Evolutionary conservation across 78 protist genomes (phyloP), one percentile per base, ranked within the genome.

Genomic region (Capsaspora owczarzaki): DNA sequence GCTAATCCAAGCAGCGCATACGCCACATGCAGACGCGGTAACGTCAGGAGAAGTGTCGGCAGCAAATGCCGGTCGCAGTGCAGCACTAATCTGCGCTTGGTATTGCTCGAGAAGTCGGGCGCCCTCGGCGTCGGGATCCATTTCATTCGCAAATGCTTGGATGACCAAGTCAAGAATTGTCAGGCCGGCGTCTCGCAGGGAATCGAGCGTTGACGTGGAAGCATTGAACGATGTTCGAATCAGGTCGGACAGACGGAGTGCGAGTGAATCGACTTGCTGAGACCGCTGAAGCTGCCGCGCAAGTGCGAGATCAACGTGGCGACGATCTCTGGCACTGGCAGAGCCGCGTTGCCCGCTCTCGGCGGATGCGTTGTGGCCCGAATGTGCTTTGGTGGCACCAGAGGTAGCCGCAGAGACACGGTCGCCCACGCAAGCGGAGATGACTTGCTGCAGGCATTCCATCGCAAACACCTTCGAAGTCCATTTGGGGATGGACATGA

Each of bases 1-100:
- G 31, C n/a, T 1, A 2, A 38, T 68, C 46, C 46, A 68, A 22
- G 23, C 19, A 42, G 74, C 74, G 74, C 74, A 38, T 46, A 68
- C 74, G 31, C 20, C 47, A 29, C 74, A 68, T 19, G 46, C 74
- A 2, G 74, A 22, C 47, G 42, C 42, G 31, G 14, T 38, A 46
- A 68, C 74, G 47, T 22, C 4, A 2, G 74, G 46, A 12, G 74
- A 68, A 14, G 40, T 46, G 29, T 68, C 74, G 31, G 42, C 46
- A 22, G 31, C 74, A 68, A 68, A 68, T 2, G 74, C 74, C 23
- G 74, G 74, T 2, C 74, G 43, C 33, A 68, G 74, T 10, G 74
- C 43, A 19, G 74, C 43, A 3, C 37, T 4, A 68, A 68, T 41
- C 47, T 68, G 74, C 29, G 74, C 74, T 14, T 68, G 74, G 16